A percentile compares a stretch with the other conserved stretches of the same genome.
Evolutionary conservation across 2,329 filamentous ascomycete genomes (phyloP).

Genomic region (Cytospora mali): DNA sequence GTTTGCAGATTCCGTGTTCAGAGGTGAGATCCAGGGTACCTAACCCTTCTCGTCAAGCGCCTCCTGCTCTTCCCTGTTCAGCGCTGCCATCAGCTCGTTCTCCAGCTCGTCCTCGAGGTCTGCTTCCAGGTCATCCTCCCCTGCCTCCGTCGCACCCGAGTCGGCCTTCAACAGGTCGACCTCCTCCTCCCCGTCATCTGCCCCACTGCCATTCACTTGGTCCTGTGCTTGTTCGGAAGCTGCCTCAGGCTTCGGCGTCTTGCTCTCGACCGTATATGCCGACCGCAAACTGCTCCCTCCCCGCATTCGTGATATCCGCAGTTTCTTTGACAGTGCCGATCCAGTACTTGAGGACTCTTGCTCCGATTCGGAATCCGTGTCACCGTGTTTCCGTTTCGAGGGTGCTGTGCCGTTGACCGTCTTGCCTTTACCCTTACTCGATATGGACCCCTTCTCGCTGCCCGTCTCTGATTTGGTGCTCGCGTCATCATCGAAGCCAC

Average conservation of each 20-base stretch:
- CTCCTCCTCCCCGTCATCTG: conserved; percentile 38
- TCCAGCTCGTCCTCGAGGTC: conserved; percentile 57
- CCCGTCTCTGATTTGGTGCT: conserved; percentile 19
- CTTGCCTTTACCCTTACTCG: conserved; percentile 28
- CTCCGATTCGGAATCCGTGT: conserved; percentile 29
- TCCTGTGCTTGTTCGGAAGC: not conserved
- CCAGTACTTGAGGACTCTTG: conserved; percentile 38
- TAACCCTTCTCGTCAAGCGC: conserved; percentile 29
- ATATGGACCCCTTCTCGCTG: conserved; percentile 27
- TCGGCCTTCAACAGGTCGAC: conserved; percentile 37
- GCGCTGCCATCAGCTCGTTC: conserved; percentile 63
- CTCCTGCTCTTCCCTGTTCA: conserved; percentile 47
- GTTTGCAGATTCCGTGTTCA: conserved; percentile 5
- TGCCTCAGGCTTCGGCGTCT: not conserved
- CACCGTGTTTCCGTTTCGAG: conserved; percentile 37
- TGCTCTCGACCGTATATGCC: conserved; percentile 31
- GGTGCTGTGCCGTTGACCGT: conserved; percentile 23
- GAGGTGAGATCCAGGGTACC: conserved; percentile 20
- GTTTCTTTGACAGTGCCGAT: conserved; percentile 51
- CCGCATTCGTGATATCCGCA: conserved; percentile 49
- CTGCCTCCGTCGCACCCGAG: conserved; percentile 34
- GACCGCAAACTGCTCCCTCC: conserved; percentile 51
- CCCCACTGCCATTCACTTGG: not conserved
- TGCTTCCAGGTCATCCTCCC: conserved; percentile 42
- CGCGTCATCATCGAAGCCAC: conserved; percentile 15